phyloP scores from a whole-genome alignment of 192 early-diverging fungal species.

The Globomyces pollinis-pini region DNA sequence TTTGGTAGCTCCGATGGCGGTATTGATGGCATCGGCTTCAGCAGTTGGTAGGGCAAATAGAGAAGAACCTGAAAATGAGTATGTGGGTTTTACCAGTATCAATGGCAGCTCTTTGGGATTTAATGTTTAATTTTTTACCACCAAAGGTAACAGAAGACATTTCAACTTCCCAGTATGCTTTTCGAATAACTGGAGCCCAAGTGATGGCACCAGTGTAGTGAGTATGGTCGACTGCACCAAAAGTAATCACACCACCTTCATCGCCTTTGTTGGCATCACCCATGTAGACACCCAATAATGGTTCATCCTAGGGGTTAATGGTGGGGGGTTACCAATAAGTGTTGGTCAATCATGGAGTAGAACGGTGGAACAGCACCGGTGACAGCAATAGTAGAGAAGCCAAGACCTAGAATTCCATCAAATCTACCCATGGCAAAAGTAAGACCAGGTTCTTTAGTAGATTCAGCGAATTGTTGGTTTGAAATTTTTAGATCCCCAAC shows the following conservation, averaged over 20 bases:
- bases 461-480: constrained; percentile 88
- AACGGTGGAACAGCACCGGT: constrained; percentile 85
- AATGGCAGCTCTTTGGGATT: constrained; percentile 67
- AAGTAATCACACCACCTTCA: constrained; percentile 78
- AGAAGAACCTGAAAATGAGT: too few species aligned
- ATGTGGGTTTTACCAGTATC: too few species aligned
- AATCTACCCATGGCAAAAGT: constrained; percentile 92
- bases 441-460: constrained; percentile 90
- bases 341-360: constrained; percentile 76
- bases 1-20: constrained; percentile 86
- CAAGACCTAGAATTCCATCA: constrained; percentile 94
- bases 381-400: constrained; percentile 71
- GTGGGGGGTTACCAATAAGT: too few species aligned
- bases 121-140: constrained; percentile 53
- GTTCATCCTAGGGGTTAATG: too few species aligned
- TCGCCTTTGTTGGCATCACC: constrained; percentile 60
- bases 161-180: constrained; percentile 97
- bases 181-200: constrained; percentile 82
- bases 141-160: constrained; percentile 72
- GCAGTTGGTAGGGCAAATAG: constrained; percentile 69
- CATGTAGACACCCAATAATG: constrained; percentile 86
- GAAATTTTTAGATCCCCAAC: constrained; percentile 68
- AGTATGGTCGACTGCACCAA: constrained; percentile 75
- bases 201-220: constrained; percentile 45
- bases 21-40: constrained; percentile 84